These are phyloP conservation scores for Russula griseocarnosa DNA, from an alignment of 768 basidiomycete species.

Conservation along the genomic window DNA sequence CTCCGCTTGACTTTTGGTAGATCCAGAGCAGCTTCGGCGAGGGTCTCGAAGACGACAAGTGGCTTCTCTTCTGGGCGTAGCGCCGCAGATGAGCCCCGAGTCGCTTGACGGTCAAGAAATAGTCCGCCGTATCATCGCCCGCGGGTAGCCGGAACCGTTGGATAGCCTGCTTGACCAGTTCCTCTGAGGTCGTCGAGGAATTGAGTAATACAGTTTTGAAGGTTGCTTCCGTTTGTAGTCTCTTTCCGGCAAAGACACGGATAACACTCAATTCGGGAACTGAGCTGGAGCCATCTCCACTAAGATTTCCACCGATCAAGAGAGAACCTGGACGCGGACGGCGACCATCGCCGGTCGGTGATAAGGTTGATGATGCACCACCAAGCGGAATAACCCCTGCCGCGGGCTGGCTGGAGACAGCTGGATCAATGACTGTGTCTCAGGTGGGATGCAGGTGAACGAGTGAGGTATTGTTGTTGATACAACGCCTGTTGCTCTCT, in stretches of 20 bases:
- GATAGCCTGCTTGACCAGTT: conserved; percentile 87
- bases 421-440: conserved; percentile 70
- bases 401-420: conserved; percentile 70
- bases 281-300: conserved; percentile 57
- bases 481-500: conserved; percentile 86
- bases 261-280: conserved; percentile 90
- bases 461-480: conserved; percentile 77
- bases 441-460: conserved; percentile 78
- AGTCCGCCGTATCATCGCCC: conserved; percentile 54
- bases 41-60: conserved; percentile 81
- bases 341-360: conserved; percentile 42
- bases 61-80: conserved; percentile 73
- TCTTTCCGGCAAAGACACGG: conserved; percentile 90
- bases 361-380: conserved; percentile 40
- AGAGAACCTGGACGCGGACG: conserved; percentile 75
- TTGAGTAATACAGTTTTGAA: conserved; percentile 98
- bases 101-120: conserved; percentile 91
- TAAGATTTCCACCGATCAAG: conserved; percentile 56
- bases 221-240: conserved; percentile 89
- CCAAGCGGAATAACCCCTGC: conserved; percentile 41
- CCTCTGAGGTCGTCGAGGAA: conserved; percentile 73
- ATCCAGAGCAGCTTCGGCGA: conserved; percentile 76
- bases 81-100: conserved; percentile 77
- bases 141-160: conserved; percentile 85
- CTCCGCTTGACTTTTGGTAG: conserved; percentile 88